These are phyloP conservation scores for Blastocystis sp. DNA, from an alignment of 352 stramenopile species.

Conservation along the genomic window DNA sequence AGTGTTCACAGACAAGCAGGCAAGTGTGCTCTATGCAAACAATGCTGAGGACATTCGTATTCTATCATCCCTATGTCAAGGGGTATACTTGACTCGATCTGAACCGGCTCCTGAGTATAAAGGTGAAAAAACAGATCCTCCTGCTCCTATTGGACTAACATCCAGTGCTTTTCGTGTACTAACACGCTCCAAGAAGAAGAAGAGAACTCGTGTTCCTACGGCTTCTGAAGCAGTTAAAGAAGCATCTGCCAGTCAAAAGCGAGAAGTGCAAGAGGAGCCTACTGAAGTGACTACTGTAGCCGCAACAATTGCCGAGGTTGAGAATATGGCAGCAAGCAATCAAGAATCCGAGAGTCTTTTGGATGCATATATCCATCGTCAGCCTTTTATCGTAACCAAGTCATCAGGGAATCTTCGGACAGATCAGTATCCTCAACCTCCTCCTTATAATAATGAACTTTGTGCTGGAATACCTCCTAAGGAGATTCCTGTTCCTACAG, in stretches of 20 bases:
- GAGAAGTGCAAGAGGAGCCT: background rate
- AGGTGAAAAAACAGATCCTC: background rate
- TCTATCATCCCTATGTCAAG: background rate
- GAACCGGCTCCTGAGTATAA: background rate
- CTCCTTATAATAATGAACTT: background rate
- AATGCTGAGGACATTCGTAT: background rate
- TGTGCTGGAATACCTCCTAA: background rate
- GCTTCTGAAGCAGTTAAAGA: background rate
- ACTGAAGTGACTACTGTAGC: background rate
- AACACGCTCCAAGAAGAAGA: background rate
- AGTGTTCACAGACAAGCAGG: background rate
- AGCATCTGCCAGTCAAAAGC: background rate
- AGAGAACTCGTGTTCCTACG: no score
- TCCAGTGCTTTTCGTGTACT: background rate
- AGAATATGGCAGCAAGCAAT: background rate
- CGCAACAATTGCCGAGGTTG: background rate
- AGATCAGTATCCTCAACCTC: background rate
- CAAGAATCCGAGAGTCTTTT: background rate
- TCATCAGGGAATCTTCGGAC: background rate
- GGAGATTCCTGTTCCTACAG: background rate
- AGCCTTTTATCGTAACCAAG: background rate
- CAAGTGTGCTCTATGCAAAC: background rate
- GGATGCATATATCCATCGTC: background rate
- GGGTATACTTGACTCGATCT: background rate
- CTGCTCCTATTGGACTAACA: background rate